phyloP scores from a whole-genome alignment of 2,329 filamentous ascomycete genomes.

The Cercospora sp. region DNA sequence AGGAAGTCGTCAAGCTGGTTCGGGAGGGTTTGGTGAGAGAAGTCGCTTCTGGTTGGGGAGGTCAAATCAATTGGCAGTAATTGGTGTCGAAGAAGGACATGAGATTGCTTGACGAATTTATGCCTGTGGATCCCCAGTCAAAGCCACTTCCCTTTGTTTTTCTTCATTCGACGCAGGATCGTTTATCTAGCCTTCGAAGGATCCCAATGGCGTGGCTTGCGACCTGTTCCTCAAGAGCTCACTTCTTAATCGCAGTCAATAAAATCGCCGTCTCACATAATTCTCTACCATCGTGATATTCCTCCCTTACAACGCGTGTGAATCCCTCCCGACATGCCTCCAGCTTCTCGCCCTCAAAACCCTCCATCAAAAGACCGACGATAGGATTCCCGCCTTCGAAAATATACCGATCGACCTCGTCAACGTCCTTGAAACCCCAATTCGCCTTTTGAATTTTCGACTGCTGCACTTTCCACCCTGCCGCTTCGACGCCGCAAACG shows the following conservation, averaged over 20 bases:
- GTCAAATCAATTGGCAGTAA: conserved; percentile 23
- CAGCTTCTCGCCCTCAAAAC: neutral
- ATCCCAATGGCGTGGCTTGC: neutral
- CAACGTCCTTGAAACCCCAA: neutral
- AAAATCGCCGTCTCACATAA: neutral
- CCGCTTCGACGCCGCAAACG: neutral
- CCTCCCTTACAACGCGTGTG: neutral
- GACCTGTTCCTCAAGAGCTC: neutral
- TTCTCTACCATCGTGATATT: neutral
- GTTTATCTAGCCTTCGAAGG: neutral
- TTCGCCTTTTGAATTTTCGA: neutral
- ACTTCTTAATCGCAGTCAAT: neutral
- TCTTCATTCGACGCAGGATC: neutral
- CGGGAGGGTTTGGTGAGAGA: conserved; percentile 27
- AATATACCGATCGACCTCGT: neutral
- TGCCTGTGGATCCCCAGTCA: neutral
- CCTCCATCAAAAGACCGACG: neutral
- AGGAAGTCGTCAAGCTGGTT: conserved; percentile 23
- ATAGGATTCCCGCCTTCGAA: neutral
- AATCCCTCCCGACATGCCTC: neutral
- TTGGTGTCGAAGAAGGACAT: neutral
- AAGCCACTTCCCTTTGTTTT: neutral
- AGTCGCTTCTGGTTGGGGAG: conserved; percentile 29
- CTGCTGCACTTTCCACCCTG: neutral
- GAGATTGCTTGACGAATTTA: neutral